Base-by-base conservation (phyloP, 202 grass and related monocot genomes). In the Hordeum pubiflorum region DNA sequence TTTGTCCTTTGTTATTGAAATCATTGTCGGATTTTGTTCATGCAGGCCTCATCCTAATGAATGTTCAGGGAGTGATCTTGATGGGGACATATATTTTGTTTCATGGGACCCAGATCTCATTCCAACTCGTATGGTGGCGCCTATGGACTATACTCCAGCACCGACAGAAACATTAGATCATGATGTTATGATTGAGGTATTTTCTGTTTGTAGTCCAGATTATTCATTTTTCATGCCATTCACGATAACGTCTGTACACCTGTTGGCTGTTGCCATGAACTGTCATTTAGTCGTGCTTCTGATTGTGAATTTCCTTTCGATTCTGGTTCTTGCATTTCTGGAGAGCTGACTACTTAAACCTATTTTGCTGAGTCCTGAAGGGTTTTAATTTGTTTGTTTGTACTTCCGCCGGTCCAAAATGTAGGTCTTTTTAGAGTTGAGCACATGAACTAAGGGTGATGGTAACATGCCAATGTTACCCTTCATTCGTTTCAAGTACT, bases 11-110 rank as follows among this genome's bases (percentile, higher is more conserved):
- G 15, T 52, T 82, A n/a, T 52, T 23, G 36, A 61, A 74, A 52
- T 3, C 26, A 63, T 63, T 79, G 60, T 80, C 1, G 38, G 41
- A 24, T 24, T 39, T 43, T 11, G 74, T 40, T 75, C 60, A 43
- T 80, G 24, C 86, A 97, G 94, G 59, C 92, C 92, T 21, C 95
- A 98, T 82, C 90, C 92, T 54, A 73, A 73, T 54, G 70, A 98
- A 64, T 94, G 92, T 88, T 98, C 95, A 40, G 95, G 95, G 69
- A 98, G 95, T 85, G 95, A 98, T 86, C 89, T 98, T 62, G 95
- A 98, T 46, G 95, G 92, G 24, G 95, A 95, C 80, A 86, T 98
- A 80, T 98, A 94, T 85, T 98, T 95, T 73, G 95, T 93, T 57
- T 85, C 82, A 80, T 98, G 95, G 95, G 95, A 98, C 62, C 41